Conservation (phyloP, 208 protist genomes). For the Trypanosoma melophagium region DNA sequence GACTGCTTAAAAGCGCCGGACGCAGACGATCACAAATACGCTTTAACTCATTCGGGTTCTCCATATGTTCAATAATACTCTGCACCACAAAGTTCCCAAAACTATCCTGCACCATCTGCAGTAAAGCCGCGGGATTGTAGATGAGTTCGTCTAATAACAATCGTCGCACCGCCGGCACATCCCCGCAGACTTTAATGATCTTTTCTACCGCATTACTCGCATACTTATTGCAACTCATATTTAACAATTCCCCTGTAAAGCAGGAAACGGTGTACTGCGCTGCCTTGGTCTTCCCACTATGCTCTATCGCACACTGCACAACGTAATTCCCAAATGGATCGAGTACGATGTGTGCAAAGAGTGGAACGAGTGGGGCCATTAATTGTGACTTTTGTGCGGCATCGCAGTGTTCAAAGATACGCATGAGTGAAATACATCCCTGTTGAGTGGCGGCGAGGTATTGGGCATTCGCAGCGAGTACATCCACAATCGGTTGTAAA, state of each 20-base stretch:
- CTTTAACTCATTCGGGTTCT: slow-evolving; percentile 58
- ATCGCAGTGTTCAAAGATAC: slow-evolving; percentile 74
- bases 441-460: slow-evolving; percentile 87
- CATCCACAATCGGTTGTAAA: slow-evolving; percentile 54
- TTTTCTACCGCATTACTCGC: slow-evolving; percentile 88
- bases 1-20: slow-evolving; percentile 49
- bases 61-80: slow-evolving; percentile 55
- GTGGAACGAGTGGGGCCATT: slow-evolving; percentile 59
- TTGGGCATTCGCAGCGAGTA: slow-evolving; percentile 57
- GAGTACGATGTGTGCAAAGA: slow-evolving; percentile 64
- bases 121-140: slow-evolving; percentile 70
- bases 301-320: slow-evolving; percentile 84
- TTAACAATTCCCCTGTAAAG: slow-evolving; percentile 60
- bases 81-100: slow-evolving; percentile 91
- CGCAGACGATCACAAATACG: slow-evolving; percentile 67
- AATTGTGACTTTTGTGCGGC: slow-evolving; percentile 52
- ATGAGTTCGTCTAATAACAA: slow-evolving; percentile 84
- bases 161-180: slow-evolving; percentile 57
- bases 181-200: slow-evolving; percentile 59
- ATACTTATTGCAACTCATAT: slow-evolving; percentile 84
- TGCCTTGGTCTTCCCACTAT: slow-evolving; percentile 55
- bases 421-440: slow-evolving; percentile 88
- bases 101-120: slow-evolving; percentile 69
- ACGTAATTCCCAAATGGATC: slow-evolving; percentile 90
- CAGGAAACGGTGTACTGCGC: slow-evolving; percentile 57